Conservation (phyloP, 2,329 filamentous ascomycete genomes). For the Penicillium fuscoglaucum region DNA sequence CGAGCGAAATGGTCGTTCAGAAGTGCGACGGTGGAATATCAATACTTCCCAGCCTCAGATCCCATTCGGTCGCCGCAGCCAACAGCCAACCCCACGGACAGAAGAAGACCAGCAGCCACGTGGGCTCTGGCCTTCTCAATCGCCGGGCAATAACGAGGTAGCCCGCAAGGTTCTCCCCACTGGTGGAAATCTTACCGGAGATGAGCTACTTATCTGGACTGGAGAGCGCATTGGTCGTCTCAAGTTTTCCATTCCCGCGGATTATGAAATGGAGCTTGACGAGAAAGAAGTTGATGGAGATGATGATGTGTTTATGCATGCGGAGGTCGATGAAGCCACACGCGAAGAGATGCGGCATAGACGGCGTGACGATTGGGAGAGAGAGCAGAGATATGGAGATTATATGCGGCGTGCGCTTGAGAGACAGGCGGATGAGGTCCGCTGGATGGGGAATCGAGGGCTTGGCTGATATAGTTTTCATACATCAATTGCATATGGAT, state of each 20-base stretch:
- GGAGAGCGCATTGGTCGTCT: constrained; percentile 79
- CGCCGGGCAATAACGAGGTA: constrained; percentile 59
- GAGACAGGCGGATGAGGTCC: constrained; percentile 74
- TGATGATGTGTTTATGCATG: constrained; percentile 31
- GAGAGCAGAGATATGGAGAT: constrained; percentile 60
- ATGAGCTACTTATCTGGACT: constrained; percentile 83
- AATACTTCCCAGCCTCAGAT: constrained; percentile 44
- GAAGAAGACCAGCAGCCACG: constrained; percentile 48
- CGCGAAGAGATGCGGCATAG: constrained; percentile 34
- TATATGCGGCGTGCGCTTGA: constrained; percentile 74
- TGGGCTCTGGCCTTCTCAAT: constrained; percentile 55
- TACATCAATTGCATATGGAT: background rate
- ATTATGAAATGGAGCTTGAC: constrained; percentile 34
- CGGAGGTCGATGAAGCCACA: constrained; percentile 28
- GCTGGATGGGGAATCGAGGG: constrained; percentile 63
- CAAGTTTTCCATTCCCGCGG: constrained; percentile 55
- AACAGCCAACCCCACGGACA: constrained; percentile 15
- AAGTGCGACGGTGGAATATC: constrained; percentile 59
- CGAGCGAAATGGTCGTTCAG: constrained; percentile 71
- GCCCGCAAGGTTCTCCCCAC: constrained; percentile 76
- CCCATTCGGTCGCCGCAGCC: constrained; percentile 15
- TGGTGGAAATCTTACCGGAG: constrained; percentile 47
- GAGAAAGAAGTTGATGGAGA: constrained; percentile 44
- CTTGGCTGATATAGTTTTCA: constrained; percentile 13
- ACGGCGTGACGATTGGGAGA: constrained; percentile 36